A percentile compares a stretch with the other conserved stretches of the same genome.
Conservation (phyloP, 441 rosid species). For the Bruguiera hainesii region DNA sequence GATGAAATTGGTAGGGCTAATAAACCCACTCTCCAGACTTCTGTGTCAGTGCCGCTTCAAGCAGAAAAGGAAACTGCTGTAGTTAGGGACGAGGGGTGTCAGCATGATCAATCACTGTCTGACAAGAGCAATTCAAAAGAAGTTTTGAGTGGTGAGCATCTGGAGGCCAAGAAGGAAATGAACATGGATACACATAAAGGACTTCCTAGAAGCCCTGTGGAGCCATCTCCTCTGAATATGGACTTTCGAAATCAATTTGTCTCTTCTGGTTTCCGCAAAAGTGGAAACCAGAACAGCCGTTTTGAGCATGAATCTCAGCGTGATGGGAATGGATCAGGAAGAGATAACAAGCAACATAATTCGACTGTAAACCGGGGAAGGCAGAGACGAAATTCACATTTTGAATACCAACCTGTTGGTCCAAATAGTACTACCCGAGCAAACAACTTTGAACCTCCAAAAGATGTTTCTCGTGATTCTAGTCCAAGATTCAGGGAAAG, state of each 20-base stretch:
- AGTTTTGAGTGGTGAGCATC: conserved; percentile 25
- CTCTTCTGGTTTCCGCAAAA: conserved; percentile 45
- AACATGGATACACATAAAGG: conserved; percentile 31
- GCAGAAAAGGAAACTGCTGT: conserved; percentile 33
- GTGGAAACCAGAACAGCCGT: conserved; percentile 50
- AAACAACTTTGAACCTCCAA: conserved; percentile 40
- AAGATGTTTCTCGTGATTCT: conserved; percentile 51
- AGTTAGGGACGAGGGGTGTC: conserved; percentile 26
- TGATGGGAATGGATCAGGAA: conserved; percentile 63
- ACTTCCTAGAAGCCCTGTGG: conserved; percentile 28
- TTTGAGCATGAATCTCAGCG: conserved; percentile 57
- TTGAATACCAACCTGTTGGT: conserved; percentile 85
- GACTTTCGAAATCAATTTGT: conserved; percentile 42
- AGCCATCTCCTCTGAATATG: conserved; percentile 27
- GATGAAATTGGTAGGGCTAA: conserved; percentile 40
- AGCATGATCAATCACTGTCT: conserved; percentile 25
- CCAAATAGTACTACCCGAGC: conserved; percentile 38
- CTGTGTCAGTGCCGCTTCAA: conserved; percentile 29
- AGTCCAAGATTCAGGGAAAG: conserved; percentile 64
- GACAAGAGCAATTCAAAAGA: conserved; percentile 38
- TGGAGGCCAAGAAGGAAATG: conserved; percentile 48
- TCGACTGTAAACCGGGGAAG: conserved; percentile 49
- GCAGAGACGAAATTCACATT: conserved; percentile 57
- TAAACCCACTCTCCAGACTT: conserved; percentile 29
- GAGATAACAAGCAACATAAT: conserved; percentile 50